Base-by-base conservation (phyloP, 2,329 filamentous ascomycete genomes). In the Emmonsiellopsis sp. region DNA sequence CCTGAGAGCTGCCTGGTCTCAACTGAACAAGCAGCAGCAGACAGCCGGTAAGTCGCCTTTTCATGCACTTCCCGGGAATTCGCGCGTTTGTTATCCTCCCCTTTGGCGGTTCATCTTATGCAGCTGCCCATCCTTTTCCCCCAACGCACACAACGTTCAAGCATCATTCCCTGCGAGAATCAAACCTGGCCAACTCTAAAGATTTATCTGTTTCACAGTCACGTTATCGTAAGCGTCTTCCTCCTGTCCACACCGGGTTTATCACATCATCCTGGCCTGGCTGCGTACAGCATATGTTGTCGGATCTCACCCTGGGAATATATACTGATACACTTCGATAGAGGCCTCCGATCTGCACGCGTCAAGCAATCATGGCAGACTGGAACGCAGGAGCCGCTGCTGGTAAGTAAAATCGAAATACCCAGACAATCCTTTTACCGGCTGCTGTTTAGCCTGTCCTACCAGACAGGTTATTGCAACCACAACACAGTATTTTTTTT, bases 311-410 rank as follows among this genome's bases (percentile, higher is more conserved):
- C 21, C 21, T 27, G 21, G 21, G 5, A 27, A 27, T 27, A 27
- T 27, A 27, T 27, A 5, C 21, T 27, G 21, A 27, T 27, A 27
- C 1, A 27, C 21, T 27, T 27, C 21, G 1, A 27, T 27, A 27
- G 21, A 27, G 21, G 21, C 42, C 37, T 34, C 34, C 13, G n/a
- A 39, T 14, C 17, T 36, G 11, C 34, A 14, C 34, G 8, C n/a
- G 34, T 13, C 46, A 39, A 31, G 33, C 14, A 48, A 54, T 27
- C 40, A 54, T 54, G 52, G 32, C 34, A 43, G 42, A 51, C 47
- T 55, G 53, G 53, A 49, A 52, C 34, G 40, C 36, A n/a, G 49
- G 44, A 33, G 53, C 32, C 13, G 36, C 40, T 42, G 46, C 45
- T 42, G 39, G 49, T 51, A 34, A 49, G 42, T 48, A 21, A 5